Conservation (phyloP, 352 stramenopile genomes). For the Pythium monospermum region DNA sequence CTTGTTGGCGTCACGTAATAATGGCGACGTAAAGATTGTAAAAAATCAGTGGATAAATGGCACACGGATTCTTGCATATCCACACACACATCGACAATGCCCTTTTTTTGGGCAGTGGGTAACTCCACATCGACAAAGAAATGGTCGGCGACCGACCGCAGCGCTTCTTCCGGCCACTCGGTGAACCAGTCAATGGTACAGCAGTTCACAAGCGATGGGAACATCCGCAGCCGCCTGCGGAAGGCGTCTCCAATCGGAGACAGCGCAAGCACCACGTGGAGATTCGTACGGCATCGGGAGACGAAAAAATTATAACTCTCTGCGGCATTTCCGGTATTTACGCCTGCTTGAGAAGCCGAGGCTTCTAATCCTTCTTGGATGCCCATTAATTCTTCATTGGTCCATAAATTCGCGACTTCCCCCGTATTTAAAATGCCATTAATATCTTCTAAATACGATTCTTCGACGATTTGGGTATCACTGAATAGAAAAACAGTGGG, state of each 20-base stretch:
- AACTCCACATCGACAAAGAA: constrained; percentile 90
- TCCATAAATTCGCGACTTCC: constrained; percentile 91
- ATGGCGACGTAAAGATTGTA: constrained; percentile 84
- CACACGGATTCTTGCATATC: constrained; percentile 93
- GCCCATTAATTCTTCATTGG: constrained; percentile 82
- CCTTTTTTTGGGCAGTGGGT: constrained; percentile 60
- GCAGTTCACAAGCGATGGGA: constrained; percentile 95
- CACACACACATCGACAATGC: constrained; percentile 93
- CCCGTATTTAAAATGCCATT: constrained; percentile 93
- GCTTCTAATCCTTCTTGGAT: constrained; percentile 77
- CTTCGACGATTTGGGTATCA: constrained; percentile 92
- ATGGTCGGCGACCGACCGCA: constrained; percentile 89
- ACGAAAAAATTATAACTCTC: constrained; percentile 92
- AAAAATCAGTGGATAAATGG: constrained; percentile 73
- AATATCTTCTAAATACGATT: constrained; percentile 91
- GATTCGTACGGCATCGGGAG: constrained; percentile 85
- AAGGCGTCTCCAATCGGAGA: constrained; percentile 94
- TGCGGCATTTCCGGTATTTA: constrained; percentile 67
- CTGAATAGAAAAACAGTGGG: constrained; percentile 92
- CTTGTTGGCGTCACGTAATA: constrained; percentile 96
- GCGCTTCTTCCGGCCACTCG: constrained; percentile 92
- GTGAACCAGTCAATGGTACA: constrained; percentile 97
- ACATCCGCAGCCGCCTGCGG: constrained; percentile 91
- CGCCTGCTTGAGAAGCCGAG: constrained; percentile 43
- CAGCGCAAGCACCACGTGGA: constrained; percentile 92